These are phyloP conservation scores for Phytophthora sojae DNA, from an alignment of 352 stramenopile species.

Conservation along the genomic window DNA sequence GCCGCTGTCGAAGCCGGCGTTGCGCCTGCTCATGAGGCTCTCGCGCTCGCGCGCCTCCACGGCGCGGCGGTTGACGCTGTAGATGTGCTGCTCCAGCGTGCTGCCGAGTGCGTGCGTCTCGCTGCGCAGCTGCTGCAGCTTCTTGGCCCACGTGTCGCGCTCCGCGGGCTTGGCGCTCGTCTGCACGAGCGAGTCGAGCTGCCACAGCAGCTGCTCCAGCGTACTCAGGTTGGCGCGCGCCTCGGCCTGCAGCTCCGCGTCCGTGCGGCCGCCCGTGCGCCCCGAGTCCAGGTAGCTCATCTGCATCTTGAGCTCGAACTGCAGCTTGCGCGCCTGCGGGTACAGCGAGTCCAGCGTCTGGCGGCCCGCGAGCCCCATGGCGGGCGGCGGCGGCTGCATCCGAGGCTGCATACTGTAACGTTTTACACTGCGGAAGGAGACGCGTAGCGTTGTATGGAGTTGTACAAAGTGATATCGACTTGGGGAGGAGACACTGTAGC, in stretches of 20 bases:
- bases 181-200: conserved; percentile 84
- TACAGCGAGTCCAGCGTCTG: conserved; percentile 80
- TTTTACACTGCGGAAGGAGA: no score
- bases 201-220: conserved; percentile 82
- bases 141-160: conserved; percentile 84
- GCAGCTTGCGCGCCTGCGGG: conserved; percentile 81
- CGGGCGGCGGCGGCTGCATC: no score
- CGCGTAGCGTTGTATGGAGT: no score
- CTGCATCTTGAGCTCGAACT: conserved; percentile 92
- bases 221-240: conserved; percentile 74
- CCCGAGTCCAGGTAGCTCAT: conserved; percentile 85
- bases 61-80: conserved; percentile 65
- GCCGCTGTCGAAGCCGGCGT: conserved; percentile 65
- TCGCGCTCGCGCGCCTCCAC: conserved; percentile 80
- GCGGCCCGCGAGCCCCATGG: not conserved
- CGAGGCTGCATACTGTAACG: not conserved
- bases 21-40: conserved; percentile 73
- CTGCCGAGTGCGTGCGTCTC: conserved; percentile 72
- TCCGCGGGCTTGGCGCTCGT: conserved; percentile 54
- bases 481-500: no score
- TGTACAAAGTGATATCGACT: no score
- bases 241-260: conserved; percentile 71
- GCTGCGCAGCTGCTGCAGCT: conserved; percentile 76
- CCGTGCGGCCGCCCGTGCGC: conserved; percentile 53
- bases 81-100: conserved; percentile 85